Evolutionary conservation across 1,284 basidiomycete species (phyloP).

Genomic region (Cryptococcus sp.): DNA sequence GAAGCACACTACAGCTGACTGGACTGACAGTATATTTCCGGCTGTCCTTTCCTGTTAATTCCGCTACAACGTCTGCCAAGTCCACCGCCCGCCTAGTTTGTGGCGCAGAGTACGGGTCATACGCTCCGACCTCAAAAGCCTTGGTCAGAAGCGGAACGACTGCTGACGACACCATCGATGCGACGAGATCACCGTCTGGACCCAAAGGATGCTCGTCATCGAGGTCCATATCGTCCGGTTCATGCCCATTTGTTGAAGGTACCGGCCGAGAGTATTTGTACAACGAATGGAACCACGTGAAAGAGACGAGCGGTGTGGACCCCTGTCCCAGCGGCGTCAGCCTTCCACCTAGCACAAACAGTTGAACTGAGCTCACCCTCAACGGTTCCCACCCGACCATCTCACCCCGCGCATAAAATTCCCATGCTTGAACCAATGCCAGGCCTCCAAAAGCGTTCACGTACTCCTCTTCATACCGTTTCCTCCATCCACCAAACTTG

Average conservation of each 20-base stretch:
- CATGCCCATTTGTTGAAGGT: constrained; percentile 25
- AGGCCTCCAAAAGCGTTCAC: constrained; percentile 85
- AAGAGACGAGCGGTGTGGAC: constrained; percentile 68
- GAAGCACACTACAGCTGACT: background rate
- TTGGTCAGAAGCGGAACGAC: constrained; percentile 74
- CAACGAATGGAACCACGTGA: constrained; percentile 76
- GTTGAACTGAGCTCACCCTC: constrained; percentile 59
- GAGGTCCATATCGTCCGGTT: constrained; percentile 52
- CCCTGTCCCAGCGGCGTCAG: constrained; percentile 52
- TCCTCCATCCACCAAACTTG: constrained; percentile 79
- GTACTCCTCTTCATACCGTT: constrained; percentile 76
- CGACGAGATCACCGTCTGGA: constrained; percentile 82
- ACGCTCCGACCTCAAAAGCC: constrained; percentile 68
- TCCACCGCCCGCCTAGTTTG: constrained; percentile 69
- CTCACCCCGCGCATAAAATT: constrained; percentile 90
- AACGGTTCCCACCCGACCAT: constrained; percentile 84
- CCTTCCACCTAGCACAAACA: no score
- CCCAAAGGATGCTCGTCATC: constrained; percentile 62
- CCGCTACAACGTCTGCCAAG: constrained; percentile 77
- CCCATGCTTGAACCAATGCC: constrained; percentile 88
- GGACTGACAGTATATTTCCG: constrained; percentile 65
- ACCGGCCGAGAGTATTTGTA: constrained; percentile 72
- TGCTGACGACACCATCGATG: constrained; percentile 80
- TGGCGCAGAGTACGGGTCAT: constrained; percentile 77
- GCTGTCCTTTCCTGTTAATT: constrained; percentile 67